phyloP scores from a whole-genome alignment of 1,139 yeast species.

The Pichia sp. region DNA sequence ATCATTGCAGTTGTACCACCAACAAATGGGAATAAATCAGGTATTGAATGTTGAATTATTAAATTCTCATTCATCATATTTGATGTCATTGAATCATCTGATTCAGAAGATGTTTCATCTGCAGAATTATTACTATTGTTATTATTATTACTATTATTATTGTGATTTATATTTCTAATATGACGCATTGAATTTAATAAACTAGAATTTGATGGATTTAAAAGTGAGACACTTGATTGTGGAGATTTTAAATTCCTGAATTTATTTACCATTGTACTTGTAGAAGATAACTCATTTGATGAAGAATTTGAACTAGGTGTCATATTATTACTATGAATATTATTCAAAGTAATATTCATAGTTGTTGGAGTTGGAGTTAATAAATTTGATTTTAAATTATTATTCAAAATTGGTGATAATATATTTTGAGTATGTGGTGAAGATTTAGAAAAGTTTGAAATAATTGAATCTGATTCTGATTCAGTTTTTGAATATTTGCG shows the following conservation, averaged over 20 bases:
- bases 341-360: neutral
- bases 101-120: no score
- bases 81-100: neutral
- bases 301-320: neutral
- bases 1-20: slow-evolving; percentile 55
- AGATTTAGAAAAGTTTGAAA: slow-evolving; percentile 7
- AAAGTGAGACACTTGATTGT: neutral
- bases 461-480: slow-evolving; percentile 8
- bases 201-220: neutral
- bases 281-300: neutral
- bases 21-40: slow-evolving; percentile 38
- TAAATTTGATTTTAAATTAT: neutral
- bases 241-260: slow-evolving; percentile 2
- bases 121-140: no score
- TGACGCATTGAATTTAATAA: neutral
- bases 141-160: no score
- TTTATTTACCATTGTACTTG: slow-evolving; percentile 1
- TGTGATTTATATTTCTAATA: no score
- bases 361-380: neutral
- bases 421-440: slow-evolving; percentile 3
- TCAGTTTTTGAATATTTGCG: slow-evolving; percentile 11
- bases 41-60: slow-evolving; percentile 19
- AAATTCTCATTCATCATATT: slow-evolving; percentile 6
- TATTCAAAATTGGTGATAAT: slow-evolving; percentile 3
- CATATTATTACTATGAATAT: neutral